Conservation (phyloP, 768 basidiomycete species). For the Gloeopeniophorella convolvens region DNA sequence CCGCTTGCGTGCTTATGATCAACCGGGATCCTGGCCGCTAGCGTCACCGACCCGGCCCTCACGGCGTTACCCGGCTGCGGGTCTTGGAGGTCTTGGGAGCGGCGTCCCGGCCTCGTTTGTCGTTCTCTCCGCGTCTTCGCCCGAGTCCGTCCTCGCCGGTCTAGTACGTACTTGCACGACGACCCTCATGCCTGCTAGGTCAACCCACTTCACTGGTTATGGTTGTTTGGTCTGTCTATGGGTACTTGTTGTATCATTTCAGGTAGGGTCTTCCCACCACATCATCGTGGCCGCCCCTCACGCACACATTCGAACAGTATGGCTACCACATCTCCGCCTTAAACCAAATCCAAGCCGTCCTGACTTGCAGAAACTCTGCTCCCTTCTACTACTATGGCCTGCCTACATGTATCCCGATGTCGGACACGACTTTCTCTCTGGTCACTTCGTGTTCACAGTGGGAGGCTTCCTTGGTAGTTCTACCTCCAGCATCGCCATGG, state of each 20-base stretch:
- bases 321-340: conserved; percentile 92
- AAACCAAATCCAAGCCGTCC: conserved; percentile 77
- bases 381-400: conserved; percentile 33
- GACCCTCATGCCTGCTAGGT: background rate
- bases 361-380: conserved; percentile 54
- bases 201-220: conserved; percentile 44
- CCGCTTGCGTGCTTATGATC: too few relatives aligned
- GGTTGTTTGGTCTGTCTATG: conserved; percentile 64
- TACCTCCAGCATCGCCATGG: conserved; percentile 60
- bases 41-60: too few relatives aligned
- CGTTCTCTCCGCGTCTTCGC: too few relatives aligned
- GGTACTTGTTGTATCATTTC: conserved; percentile 58
- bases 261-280: conserved; percentile 24
- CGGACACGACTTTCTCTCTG: conserved; percentile 66
- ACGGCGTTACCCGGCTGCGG: too few relatives aligned
- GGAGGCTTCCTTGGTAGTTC: conserved; percentile 82
- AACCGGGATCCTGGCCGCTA: too few relatives aligned
- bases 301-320: conserved; percentile 41
- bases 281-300: background rate
- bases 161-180: too few relatives aligned
- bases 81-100: too few relatives aligned
- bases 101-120: too few relatives aligned
- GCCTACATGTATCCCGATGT: conserved; percentile 77
- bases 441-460: conserved; percentile 83
- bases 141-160: too few relatives aligned